Conservation (phyloP, 1,284 basidiomycete species). For the Cystobasidium sp. region DNA sequence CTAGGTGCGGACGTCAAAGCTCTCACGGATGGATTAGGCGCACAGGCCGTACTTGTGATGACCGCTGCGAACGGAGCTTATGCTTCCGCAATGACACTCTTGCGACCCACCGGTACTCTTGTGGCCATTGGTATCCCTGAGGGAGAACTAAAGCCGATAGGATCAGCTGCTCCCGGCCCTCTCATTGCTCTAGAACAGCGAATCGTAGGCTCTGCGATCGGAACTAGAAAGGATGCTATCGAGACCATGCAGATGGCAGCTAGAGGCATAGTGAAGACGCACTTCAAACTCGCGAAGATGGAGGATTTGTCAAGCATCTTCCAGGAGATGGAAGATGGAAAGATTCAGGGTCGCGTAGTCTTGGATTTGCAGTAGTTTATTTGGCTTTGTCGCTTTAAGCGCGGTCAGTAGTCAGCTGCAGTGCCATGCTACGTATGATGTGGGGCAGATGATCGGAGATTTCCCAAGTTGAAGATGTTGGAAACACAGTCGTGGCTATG, state of each 20-base stretch:
- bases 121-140: slow-evolving; percentile 44
- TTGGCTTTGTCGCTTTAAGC: too few relatives aligned
- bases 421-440: too few relatives aligned
- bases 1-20: slow-evolving; percentile 41
- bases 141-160: slow-evolving; percentile 33
- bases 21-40: slow-evolving; percentile 39
- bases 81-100: slow-evolving; percentile 14
- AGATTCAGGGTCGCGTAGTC: slow-evolving; percentile 38
- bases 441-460: too few relatives aligned
- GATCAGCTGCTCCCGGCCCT: slow-evolving; percentile 34
- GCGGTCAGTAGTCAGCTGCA: too few relatives aligned
- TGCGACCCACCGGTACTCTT: slow-evolving; percentile 37
- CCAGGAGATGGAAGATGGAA: slow-evolving; percentile 37
- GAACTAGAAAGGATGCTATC: slow-evolving; percentile 38
- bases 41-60: slow-evolving; percentile 39
- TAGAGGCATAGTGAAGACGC: slow-evolving; percentile 36
- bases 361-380: slow-evolving; percentile 28
- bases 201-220: slow-evolving; percentile 42
- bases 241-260: slow-evolving; percentile 41
- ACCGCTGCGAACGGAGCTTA: slow-evolving; percentile 42
- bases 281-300: slow-evolving; percentile 29
- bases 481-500: too few relatives aligned
- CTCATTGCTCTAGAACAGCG: slow-evolving; percentile 22
- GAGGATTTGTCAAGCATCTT: slow-evolving; percentile 33
- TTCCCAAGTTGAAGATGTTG: too few relatives aligned